Base-by-base conservation (phyloP, 192 early-diverging fungal genomes). In the Entomortierella chlamydospora region DNA sequence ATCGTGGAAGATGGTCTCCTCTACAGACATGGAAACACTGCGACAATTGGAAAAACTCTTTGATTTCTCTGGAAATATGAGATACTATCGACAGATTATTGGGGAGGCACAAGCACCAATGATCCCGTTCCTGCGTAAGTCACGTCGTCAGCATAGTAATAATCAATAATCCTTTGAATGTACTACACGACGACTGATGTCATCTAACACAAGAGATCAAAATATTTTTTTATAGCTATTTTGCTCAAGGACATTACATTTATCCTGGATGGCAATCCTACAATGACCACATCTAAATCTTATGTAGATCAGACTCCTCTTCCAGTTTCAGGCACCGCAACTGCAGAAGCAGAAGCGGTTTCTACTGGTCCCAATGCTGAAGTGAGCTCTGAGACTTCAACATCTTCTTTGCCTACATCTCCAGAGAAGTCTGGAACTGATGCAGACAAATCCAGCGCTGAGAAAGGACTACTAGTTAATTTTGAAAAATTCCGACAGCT, bases 161-260 rank as follows among this genome's bases (percentile, higher is more conserved):
- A 3, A 1, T 30, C 2, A 17, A 2, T 55, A 41, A n/a, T n/a
- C n/a, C n/a, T n/a, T n/a, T n/a, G n/a, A n/a, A n/a, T n/a, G n/a
- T n/a, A n/a, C n/a, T n/a, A n/a, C n/a, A n/a, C n/a, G n/a, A n/a
- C n/a, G n/a, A n/a, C n/a, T n/a, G n/a, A n/a, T n/a, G n/a, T n/a
- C n/a, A n/a, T n/a, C n/a, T n/a, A n/a, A n/a, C n/a, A n/a, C n/a
- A n/a, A n/a, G n/a, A n/a, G n/a, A n/a, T n/a, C n/a, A n/a, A 29
- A 50, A 1, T 61, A 60, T 41, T 61, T 39, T 26, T 58, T 26
- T 68, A 64, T 70, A 83, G 77, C 91, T 0, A 72, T 92, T 10
- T 77, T 92, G 7, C 83, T 94, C 53, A 94, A 94, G 61, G 93
- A 94, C 62, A 81, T 91, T 28, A 91, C 88, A 17, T 92, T 94